Evolutionary conservation across 352 stramenopile species (phyloP).

Genomic region (Globisporangium spiculum): DNA sequence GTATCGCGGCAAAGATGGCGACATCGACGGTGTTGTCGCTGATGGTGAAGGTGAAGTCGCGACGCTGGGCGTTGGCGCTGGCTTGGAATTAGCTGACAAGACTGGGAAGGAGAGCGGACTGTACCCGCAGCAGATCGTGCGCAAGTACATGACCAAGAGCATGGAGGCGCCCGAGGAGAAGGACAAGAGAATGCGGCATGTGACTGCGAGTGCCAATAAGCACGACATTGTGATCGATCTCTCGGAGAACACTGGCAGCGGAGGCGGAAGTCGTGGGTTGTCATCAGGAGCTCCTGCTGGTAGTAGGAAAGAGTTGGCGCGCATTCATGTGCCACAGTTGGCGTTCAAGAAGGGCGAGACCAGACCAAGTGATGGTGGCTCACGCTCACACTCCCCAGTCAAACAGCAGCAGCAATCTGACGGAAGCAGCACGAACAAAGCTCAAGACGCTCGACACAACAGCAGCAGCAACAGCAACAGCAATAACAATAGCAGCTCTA

Average conservation of each 20-base stretch:
- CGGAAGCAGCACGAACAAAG: constrained; percentile 8
- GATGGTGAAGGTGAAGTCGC: constrained; percentile 68
- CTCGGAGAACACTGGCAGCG: background rate
- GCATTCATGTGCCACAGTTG: constrained; percentile 56
- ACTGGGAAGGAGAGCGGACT: constrained; percentile 31
- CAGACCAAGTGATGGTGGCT: background rate
- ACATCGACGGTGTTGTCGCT: constrained; percentile 80
- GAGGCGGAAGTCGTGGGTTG: background rate
- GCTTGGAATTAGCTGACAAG: background rate
- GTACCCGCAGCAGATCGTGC: constrained; percentile 70
- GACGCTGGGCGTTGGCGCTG: constrained; percentile 64
- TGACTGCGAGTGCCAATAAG: constrained; percentile 61
- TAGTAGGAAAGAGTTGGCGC: constrained; percentile 28
- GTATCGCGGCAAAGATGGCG: constrained; percentile 60
- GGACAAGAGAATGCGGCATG: constrained; percentile 46
- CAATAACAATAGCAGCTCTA: background rate
- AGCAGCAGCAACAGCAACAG: background rate
- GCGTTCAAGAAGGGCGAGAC: constrained; percentile 31
- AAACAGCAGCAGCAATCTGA: constrained; percentile 9
- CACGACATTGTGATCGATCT: constrained; percentile 52
- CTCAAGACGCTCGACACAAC: background rate
- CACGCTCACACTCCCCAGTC: constrained; percentile 8
- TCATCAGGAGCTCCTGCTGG: background rate
- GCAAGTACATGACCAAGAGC: constrained; percentile 86
- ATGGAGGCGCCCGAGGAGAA: constrained; percentile 72